phyloP scores from a whole-genome alignment of 1,284 basidiomycete species.

The Malassezia yamatoensis region DNA sequence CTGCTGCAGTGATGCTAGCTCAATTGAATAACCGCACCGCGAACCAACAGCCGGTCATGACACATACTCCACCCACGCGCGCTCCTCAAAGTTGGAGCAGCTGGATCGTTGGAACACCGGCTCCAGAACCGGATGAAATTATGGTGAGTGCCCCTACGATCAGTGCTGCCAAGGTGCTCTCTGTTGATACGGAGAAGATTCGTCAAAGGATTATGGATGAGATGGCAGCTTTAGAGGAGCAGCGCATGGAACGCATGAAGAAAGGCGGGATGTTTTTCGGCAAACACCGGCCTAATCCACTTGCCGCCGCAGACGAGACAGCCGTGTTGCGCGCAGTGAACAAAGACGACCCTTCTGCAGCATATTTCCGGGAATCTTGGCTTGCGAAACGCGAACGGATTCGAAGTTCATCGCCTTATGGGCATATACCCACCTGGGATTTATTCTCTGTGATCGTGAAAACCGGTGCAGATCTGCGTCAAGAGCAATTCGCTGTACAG shows the following conservation, averaged over 20 bases:
- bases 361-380: constrained; percentile 94
- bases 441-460: constrained; percentile 97
- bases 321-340: constrained; percentile 83
- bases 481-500: constrained; percentile 94
- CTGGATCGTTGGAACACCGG: constrained; percentile 38
- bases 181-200: constrained; percentile 59
- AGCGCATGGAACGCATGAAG: constrained; percentile 88
- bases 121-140: neutral
- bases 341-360: constrained; percentile 80
- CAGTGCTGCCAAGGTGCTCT: constrained; percentile 22
- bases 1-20: constrained; percentile 93
- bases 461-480: constrained; percentile 88
- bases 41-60: constrained; percentile 29
- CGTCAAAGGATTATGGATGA: constrained; percentile 94
- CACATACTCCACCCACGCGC: constrained; percentile 18
- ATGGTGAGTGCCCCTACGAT: neutral
- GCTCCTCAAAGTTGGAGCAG: constrained; percentile 33
- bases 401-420: constrained; percentile 83
- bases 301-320: constrained; percentile 59
- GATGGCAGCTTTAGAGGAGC: constrained; percentile 92
- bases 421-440: constrained; percentile 69
- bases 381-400: constrained; percentile 87
- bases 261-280: constrained; percentile 49
- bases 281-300: constrained; percentile 50
- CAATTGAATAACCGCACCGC: constrained; percentile 61